These are phyloP conservation scores for Sarocladium oryzae DNA, from an alignment of 2,329 filamentous ascomycete genomes.

Conservation along the genomic window DNA sequence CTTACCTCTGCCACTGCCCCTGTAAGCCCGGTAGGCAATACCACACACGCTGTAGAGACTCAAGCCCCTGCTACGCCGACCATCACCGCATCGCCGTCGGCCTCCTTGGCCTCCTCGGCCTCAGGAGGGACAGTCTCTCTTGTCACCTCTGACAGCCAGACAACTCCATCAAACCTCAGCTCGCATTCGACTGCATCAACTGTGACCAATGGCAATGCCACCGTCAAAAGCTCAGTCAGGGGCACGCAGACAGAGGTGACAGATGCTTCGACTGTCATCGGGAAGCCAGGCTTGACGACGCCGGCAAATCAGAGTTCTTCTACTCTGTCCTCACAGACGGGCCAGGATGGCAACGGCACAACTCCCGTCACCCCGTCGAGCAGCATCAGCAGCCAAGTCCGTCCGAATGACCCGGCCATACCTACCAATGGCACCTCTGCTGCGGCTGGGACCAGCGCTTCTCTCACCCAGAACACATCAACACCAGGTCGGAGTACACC, in stretches of 20 bases:
- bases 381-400: no score
- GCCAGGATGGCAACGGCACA: neutral
- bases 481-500: neutral
- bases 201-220: no score
- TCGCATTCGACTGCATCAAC: neutral
- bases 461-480: no score
- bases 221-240: no score
- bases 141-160: neutral
- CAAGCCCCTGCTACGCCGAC: neutral
- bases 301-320: neutral
- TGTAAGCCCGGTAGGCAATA: neutral
- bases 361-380: neutral
- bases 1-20: constrained; percentile 10
- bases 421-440: no score
- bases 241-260: no score
- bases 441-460: no score
- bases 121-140: neutral
- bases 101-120: neutral
- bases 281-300: no score
- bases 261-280: no score
- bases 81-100: neutral
- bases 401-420: no score
- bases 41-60: neutral
- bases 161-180: no score
- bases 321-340: neutral